Conservation (phyloP, 1,284 basidiomycete species). For the Ustilago esculenta region DNA sequence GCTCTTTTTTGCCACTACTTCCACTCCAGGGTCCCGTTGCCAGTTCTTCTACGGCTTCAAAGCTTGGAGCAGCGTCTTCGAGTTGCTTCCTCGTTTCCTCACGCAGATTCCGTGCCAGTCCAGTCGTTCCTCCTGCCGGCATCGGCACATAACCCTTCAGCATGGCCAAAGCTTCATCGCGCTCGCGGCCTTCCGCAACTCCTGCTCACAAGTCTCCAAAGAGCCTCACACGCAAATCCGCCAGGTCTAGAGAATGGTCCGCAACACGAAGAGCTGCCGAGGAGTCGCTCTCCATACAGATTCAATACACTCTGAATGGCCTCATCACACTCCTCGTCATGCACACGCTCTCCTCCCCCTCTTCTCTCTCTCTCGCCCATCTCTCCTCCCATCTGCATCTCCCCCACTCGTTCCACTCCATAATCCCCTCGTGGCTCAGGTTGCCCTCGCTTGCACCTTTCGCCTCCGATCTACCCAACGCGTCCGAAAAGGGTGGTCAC, state of each 20-base stretch:
- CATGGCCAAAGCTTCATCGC: conserved; percentile 26
- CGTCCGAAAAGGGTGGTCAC: conserved; percentile 35
- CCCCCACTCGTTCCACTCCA: conserved; percentile 44
- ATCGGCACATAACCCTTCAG: neutral
- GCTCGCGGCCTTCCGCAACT: conserved; percentile 12
- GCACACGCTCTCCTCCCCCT: conserved; percentile 56
- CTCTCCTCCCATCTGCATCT: conserved; percentile 54
- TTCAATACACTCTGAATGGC: conserved; percentile 48
- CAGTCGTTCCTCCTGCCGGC: neutral
- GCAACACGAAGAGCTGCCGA: conserved; percentile 42
- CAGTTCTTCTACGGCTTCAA: too few species aligned
- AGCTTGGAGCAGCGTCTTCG: too few species aligned
- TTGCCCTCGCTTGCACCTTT: conserved; percentile 50
- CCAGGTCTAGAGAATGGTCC: conserved; percentile 35
- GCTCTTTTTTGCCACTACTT: too few species aligned
- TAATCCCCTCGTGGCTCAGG: conserved; percentile 53
- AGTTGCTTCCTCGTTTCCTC: too few species aligned
- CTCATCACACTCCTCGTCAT: conserved; percentile 50
- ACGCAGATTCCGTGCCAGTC: too few species aligned
- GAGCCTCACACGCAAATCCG: conserved; percentile 1
- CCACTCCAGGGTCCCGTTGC: too few species aligned
- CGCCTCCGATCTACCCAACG: conserved; percentile 55
- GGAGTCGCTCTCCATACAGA: conserved; percentile 30
- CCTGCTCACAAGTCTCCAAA: conserved; percentile 7
- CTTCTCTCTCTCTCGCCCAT: conserved; percentile 52